Percentiles rank a stretch among this genome's conserved stretches.
Evolutionary conservation across 2,329 filamentous ascomycete species (phyloP).

Genomic region (Zasmidium cellare): DNA sequence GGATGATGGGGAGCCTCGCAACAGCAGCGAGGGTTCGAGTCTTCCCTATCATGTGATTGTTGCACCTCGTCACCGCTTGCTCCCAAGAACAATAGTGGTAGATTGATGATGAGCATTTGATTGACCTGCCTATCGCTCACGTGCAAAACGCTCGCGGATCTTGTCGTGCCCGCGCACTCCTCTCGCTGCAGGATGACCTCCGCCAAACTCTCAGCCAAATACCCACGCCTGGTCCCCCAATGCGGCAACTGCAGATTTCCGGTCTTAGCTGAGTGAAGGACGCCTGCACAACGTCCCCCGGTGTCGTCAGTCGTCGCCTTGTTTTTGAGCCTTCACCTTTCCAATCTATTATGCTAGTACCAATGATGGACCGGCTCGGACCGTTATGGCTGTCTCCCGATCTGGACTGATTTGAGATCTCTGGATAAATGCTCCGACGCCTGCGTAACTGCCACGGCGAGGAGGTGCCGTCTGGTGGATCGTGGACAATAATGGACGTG

Average conservation of each 20-base stretch:
- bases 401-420: slow-evolving; percentile 19
- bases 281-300: slow-evolving; percentile 7
- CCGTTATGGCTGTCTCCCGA: slow-evolving; percentile 15
- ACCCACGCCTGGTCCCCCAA: slow-evolving; percentile 7
- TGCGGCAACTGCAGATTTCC: slow-evolving; percentile 21
- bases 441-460: slow-evolving; percentile 3
- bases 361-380: slow-evolving; percentile 18
- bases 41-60: slow-evolving; percentile 1
- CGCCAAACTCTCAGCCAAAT: slow-evolving; percentile 3
- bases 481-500: slow-evolving; percentile 11
- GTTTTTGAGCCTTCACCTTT: slow-evolving; percentile 8
- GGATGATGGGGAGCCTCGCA: slow-evolving; percentile 4
- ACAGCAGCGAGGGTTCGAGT: neutral
- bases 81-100: neutral
- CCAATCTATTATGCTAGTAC: slow-evolving; percentile 13
- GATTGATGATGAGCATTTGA: too few relatives aligned
- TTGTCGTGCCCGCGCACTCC: too few relatives aligned
- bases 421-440: slow-evolving; percentile 18
- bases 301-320: slow-evolving; percentile 18
- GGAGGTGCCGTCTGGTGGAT: slow-evolving; percentile 14
- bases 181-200: slow-evolving; percentile 1
- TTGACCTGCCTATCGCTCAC: neutral
- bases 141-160: neutral
- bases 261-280: slow-evolving; percentile 1
- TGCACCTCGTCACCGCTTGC: neutral